Evolutionary conservation across 176 grass and related monocot genomes (phyloP).

Genomic region (Phoenix roebelenii): DNA sequence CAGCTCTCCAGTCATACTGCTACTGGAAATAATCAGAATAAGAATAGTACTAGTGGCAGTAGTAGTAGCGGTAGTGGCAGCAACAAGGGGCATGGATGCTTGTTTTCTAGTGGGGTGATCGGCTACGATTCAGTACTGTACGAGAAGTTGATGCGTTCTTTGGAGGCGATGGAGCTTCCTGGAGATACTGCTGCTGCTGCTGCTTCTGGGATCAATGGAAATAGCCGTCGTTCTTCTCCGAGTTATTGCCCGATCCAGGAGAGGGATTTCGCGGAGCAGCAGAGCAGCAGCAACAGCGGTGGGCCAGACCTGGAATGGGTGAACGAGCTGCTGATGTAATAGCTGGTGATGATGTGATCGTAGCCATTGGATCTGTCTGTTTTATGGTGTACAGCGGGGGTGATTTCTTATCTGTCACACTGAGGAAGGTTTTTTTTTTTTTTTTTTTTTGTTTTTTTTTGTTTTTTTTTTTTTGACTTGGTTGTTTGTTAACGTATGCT

Average conservation of each 20-base stretch:
- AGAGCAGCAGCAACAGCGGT: neutral
- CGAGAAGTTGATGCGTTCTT: conserved; percentile 1
- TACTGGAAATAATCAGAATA: neutral
- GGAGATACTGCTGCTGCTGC: neutral
- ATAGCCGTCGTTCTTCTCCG: no score
- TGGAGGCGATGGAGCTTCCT: conserved; percentile 2
- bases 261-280: neutral
- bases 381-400: no score
- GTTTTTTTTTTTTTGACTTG: no score
- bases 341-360: neutral
- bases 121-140: neutral
- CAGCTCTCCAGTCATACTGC: neutral
- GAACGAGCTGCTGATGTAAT: conserved; percentile 5
- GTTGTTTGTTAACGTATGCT: no score
- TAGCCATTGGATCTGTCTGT: no score
- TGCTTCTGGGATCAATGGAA: no score
- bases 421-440: no score
- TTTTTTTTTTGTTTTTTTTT: no score
- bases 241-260: no score
- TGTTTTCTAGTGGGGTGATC: neutral
- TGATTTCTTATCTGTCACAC: no score
- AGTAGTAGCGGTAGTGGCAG: neutral
- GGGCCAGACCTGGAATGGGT: conserved; percentile 1
- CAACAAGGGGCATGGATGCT: neutral
- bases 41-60: neutral